A percentile compares a stretch with the other conserved stretches of the same genome.
phyloP scores from a whole-genome alignment of 129 eudicot genomes.

The Rutidosis leptorrhynchoides region DNA sequence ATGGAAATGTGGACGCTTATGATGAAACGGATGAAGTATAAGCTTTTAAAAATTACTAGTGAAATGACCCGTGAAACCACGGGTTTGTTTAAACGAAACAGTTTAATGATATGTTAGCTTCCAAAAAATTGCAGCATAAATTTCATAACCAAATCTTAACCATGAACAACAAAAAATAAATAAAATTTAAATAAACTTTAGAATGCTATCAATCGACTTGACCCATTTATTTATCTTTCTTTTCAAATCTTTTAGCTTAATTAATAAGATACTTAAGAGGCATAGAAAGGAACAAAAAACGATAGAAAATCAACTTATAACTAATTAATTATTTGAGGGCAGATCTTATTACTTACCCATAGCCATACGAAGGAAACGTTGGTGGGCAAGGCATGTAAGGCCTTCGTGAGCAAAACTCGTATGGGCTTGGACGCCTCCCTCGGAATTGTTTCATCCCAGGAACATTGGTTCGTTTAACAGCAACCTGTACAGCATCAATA shows the following conservation, averaged over 20 bases:
- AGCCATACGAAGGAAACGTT: conserved; percentile 47
- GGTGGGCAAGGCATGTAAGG: conserved; percentile 51
- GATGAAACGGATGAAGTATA: too few species aligned
- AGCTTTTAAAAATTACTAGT: too few species aligned
- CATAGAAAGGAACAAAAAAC: too few species aligned
- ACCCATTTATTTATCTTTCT: neutral
- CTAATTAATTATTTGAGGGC: too few species aligned
- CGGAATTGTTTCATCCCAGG: conserved; percentile 66
- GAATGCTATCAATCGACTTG: neutral
- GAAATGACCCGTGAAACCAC: too few species aligned
- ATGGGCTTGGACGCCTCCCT: conserved; percentile 48
- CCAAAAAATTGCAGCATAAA: neutral
- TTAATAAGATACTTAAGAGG: too few species aligned
- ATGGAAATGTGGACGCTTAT: too few species aligned
- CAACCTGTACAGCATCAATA: conserved; percentile 35
- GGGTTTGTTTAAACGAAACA: too few species aligned
- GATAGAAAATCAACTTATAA: too few species aligned
- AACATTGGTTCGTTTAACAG: conserved; percentile 57
- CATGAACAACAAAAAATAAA: neutral
- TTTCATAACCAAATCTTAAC: too few species aligned
- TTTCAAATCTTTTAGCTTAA: neutral
- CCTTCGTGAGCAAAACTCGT: conserved; percentile 40
- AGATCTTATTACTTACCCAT: conserved; percentile 56
- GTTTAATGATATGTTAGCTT: too few species aligned
- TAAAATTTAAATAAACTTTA: neutral